Base-by-base conservation (phyloP, 306 rosid genomes). In the Mucuna pruriens region DNA sequence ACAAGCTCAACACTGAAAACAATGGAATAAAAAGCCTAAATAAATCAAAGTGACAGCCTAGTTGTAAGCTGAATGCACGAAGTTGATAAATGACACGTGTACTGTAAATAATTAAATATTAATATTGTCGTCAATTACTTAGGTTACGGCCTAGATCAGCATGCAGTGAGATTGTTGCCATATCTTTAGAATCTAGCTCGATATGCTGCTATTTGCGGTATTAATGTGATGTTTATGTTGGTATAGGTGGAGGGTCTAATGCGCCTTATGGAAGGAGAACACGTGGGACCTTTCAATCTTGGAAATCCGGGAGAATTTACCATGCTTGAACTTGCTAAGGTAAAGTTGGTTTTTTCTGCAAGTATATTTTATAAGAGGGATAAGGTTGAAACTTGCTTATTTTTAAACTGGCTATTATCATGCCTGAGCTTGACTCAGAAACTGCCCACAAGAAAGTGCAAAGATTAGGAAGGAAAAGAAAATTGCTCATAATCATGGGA, bases 291-390 rank as follows among this genome's bases (percentile, higher is more conserved):
- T 62, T 95, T 95, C 88, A 95, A 95, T 82, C 98, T 95, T 1
- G 99, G 99, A 26, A 95, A 95, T 38, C 99, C 99, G 0, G 99
- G 99, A 77, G 99, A 95, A 91, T 95, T 95, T 87, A 95, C 99
- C 68, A 95, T 95, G 99, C 98, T 95, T 64, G 98, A 95, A 83
- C 99, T 95, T 73, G 99, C 99, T 75, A 92, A 91, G 93, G 99
- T 95, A 85, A 79, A 85, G 7, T 76, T 54, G 20, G 26, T 9
- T 77, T 51, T 54, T 76, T 77, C 11, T 49, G 46, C 70, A 48
- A 70, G 36, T 54, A 78, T 51, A 15, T 63, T 9, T 45, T 31
- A 29, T 67, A 5, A 9, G 6, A 48, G 5, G 48, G 29, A 6
- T 64, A 54, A 60, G 29, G 12, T 49, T 36, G 36, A 48, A 71